Base-by-base conservation (phyloP, 2,329 filamentous ascomycete species). In the Juglanconis oblonga region DNA sequence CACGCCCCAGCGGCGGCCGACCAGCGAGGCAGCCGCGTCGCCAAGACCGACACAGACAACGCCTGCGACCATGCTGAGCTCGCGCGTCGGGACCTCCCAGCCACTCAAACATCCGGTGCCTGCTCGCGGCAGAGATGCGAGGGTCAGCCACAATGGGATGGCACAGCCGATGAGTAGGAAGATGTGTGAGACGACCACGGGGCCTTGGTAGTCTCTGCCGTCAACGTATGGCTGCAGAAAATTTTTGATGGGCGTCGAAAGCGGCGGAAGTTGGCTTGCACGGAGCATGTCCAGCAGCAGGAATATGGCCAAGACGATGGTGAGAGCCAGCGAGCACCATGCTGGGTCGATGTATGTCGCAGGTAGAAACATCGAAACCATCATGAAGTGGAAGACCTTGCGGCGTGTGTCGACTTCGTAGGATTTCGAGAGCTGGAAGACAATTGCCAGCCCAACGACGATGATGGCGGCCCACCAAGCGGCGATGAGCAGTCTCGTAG, bases 321-420 rank as follows among this genome's bases (percentile, higher is more conserved):
- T 81, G n/a, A 98, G 80, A 0, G 92, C 91, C 11, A 99, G 79
- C 1, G 90, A 86, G 53, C 88, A 87, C 73, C 91, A 98, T 45
- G 88, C 81, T 1, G 95, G 94, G 72, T 99, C 95, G 64, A 98
- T 77, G 71, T 87, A 97, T 2, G 89, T 90, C 1, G 91, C 87
- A 0, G 95, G 93, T 2, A 98, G 81, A 58, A 99, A 88, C 91
- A 99, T 97, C 58, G 87, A 87, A 7, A 98, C 94, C 90, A 98
- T 98, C 83, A 94, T 97, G 67, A 96, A 96, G 73, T 99, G 95
- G 73, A 99, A 99, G 31, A 98, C 91, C 74, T 99, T 99, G 54
- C 95, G 87, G 53, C 95, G 86, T 1, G 95, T 99, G 75, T 99
- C 95, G 51, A 99, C 94, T 74, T 97, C 93, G 66, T 90, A 93